Percentiles rank a stretch among this genome's conserved stretches.
These are phyloP conservation scores for Cutaneotrichosporon sp. DNA, from an alignment of 1,284 basidiomycete genomes.

Conservation along the genomic window DNA sequence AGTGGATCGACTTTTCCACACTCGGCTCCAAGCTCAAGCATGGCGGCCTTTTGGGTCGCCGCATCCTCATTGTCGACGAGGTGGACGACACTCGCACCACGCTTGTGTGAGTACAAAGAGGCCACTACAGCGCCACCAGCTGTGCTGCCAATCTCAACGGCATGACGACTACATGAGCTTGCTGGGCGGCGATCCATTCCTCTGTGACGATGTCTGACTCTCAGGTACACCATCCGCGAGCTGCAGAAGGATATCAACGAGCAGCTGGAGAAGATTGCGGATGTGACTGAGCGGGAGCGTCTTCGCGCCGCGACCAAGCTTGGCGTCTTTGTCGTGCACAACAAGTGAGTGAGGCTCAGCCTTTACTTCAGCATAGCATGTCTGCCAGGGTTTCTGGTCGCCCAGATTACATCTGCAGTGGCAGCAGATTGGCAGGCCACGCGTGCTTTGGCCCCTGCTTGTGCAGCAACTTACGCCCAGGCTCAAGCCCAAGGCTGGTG, in stretches of 20 bases:
- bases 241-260: conserved; percentile 77
- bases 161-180: too few relatives aligned
- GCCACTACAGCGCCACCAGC: too few relatives aligned
- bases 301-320: conserved; percentile 65
- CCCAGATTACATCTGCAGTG: too few relatives aligned
- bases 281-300: conserved; percentile 63
- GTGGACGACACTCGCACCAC: conserved; percentile 91
- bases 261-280: conserved; percentile 59
- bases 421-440: neutral
- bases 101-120: conserved; percentile 59
- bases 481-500: conserved; percentile 71
- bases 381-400: too few relatives aligned
- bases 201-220: too few relatives aligned
- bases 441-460: too few relatives aligned
- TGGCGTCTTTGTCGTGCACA: conserved; percentile 89
- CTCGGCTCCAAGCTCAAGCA: conserved; percentile 42
- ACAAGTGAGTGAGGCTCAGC: conserved; percentile 70
- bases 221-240: conserved; percentile 78
- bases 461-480: conserved; percentile 17
- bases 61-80: conserved; percentile 83
- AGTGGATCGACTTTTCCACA: conserved; percentile 65
- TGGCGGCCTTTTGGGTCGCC: conserved; percentile 63
- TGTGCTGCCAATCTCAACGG: too few relatives aligned
- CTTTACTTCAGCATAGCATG: too few relatives aligned
- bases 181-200: too few relatives aligned